Evolutionary conservation across 345 rosid genomes (phyloP).

Genomic region (Eucalyptus sp.): DNA sequence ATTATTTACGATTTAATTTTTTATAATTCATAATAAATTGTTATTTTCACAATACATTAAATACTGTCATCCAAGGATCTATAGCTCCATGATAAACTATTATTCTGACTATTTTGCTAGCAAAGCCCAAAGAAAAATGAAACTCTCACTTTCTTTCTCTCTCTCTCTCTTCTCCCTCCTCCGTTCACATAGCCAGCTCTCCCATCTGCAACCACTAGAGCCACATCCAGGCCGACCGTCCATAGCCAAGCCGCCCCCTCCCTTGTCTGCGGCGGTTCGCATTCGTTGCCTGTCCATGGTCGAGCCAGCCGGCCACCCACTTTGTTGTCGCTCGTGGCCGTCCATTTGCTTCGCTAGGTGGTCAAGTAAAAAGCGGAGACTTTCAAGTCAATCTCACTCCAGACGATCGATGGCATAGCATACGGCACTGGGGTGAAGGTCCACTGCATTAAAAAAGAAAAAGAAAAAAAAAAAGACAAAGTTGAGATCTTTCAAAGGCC

Average conservation of each 20-base stretch:
- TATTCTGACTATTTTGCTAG: too few species aligned
- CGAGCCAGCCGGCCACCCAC: neutral
- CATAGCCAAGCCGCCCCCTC: neutral
- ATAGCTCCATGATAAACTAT: too few species aligned
- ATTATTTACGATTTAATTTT: too few species aligned
- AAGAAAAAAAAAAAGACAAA: too few species aligned
- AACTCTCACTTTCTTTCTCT: too few species aligned
- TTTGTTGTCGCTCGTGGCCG: neutral
- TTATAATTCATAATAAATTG: accelerated
- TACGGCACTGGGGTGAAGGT: neutral
- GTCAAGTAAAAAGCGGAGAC: too few species aligned
- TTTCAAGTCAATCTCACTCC: too few species aligned
- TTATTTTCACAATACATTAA: accelerated
- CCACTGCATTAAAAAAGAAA: neutral
- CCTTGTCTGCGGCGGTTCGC: neutral
- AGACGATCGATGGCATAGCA: neutral
- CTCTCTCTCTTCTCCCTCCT: neutral
- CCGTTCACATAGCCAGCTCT: too few species aligned
- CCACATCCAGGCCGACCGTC: neutral
- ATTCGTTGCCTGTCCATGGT: neutral
- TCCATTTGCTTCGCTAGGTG: too few species aligned
- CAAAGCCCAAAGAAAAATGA: too few species aligned
- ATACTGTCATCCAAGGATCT: too few species aligned
- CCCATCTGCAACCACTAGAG: neutral
- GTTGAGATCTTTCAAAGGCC: neutral